A percentile compares a stretch with the other conserved stretches of the same genome.
These are phyloP conservation scores for Hyaloperonospora brassicae DNA, from an alignment of 352 stramenopile genomes.

Conservation along the genomic window DNA sequence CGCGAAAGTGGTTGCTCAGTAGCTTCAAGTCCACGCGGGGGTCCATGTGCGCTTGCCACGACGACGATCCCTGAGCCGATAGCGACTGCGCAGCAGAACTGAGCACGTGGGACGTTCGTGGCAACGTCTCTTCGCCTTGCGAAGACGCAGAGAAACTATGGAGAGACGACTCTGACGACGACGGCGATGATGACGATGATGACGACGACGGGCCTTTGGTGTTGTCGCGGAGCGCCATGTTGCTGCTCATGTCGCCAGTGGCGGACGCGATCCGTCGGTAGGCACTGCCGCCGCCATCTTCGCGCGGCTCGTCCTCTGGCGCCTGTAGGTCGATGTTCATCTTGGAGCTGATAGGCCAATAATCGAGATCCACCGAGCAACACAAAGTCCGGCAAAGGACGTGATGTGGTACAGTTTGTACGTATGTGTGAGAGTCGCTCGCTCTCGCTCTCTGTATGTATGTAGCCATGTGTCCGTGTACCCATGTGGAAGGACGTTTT, in stretches of 20 bases:
- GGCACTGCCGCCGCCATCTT: background rate
- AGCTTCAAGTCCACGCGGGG: conserved; percentile 43
- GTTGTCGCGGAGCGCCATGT: background rate
- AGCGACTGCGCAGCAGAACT: conserved; percentile 22
- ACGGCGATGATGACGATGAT: conserved; percentile 20
- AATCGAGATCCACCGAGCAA: no score
- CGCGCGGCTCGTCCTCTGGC: no score
- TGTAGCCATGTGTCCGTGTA: no score
- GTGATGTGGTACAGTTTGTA: no score
- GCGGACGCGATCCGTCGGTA: conserved; percentile 14
- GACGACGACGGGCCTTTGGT: conserved; percentile 3
- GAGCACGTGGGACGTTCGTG: background rate
- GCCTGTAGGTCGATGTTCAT: no score
- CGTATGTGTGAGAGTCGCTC: no score
- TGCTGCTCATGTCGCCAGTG: background rate
- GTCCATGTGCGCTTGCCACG: conserved; percentile 47
- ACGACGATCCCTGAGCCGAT: conserved; percentile 32
- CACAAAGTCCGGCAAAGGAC: no score
- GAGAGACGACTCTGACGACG: background rate
- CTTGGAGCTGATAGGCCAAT: no score
- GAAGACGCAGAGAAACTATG: no score
- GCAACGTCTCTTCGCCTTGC: no score
- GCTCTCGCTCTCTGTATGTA: no score
- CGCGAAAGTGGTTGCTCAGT: conserved; percentile 62
- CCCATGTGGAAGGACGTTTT: no score